A percentile compares a stretch with the other conserved stretches of the same genome.
phyloP scores from a whole-genome alignment of 2,329 filamentous ascomycete genomes.

The Chrysoporthe cubensis region DNA sequence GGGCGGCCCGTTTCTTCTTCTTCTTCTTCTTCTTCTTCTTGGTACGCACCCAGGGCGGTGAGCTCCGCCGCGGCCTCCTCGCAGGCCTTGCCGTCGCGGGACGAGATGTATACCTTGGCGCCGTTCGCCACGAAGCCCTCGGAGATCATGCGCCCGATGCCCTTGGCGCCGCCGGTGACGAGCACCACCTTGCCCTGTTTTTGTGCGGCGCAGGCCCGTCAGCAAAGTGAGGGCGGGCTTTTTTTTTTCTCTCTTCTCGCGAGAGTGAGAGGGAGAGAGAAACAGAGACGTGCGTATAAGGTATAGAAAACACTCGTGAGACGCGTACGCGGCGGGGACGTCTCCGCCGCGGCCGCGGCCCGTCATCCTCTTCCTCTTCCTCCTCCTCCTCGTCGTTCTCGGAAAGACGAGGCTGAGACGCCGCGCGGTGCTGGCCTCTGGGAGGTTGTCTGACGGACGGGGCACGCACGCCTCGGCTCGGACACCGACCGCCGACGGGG shows the following conservation, averaged over 20 bases:
- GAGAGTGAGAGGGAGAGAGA: not conserved
- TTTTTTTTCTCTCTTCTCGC: not conserved
- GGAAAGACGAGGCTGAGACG: not conserved
- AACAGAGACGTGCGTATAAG: not conserved
- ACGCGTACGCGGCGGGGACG: no score
- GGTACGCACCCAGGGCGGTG: constrained; percentile 48
- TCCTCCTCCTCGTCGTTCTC: no score
- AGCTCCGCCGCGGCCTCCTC: constrained; percentile 59
- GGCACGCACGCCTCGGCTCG: not conserved
- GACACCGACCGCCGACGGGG: no score
- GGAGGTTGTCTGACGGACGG: not conserved
- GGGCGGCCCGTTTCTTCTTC: not conserved
- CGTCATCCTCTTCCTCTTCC: not conserved
- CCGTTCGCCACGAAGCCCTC: constrained; percentile 68
- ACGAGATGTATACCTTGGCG: constrained; percentile 68
- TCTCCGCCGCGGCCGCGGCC: no score
- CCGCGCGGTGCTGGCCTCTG: not conserved
- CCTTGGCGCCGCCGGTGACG: constrained; percentile 62
- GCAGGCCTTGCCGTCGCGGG: constrained; percentile 63
- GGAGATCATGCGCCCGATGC: constrained; percentile 70
- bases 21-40: no score
- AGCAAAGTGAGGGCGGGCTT: no score
- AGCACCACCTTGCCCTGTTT: constrained; percentile 60
- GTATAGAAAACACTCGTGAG: no score
- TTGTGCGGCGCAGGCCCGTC: no score